Evolutionary conservation across 1,284 basidiomycete genomes (phyloP).

Genomic region (Leccinum griseonigrum): DNA sequence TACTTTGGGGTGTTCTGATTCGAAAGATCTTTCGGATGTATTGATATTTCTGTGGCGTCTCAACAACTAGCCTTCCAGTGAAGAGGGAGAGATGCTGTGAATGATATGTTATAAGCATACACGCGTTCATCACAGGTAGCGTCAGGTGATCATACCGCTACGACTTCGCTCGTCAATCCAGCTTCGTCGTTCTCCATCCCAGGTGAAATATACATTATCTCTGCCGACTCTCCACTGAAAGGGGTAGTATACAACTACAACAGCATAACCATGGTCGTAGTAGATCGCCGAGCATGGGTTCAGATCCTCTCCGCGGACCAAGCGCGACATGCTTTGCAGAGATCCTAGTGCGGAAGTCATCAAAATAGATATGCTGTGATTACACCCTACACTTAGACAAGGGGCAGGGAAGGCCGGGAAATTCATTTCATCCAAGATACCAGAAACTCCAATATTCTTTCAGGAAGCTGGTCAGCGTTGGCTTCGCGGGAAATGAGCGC

Average conservation of each 20-base stretch:
- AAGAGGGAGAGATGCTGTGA: neutral
- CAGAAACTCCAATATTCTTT: neutral
- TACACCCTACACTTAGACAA: neutral
- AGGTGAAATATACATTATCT: neutral
- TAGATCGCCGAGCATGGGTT: neutral
- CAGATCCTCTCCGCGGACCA: neutral
- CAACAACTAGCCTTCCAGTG: neutral
- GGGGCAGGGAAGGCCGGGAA: neutral
- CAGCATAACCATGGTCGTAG: slow-evolving; percentile 4
- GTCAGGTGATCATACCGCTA: slow-evolving; percentile 2
- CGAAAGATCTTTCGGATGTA: slow-evolving; percentile 11
- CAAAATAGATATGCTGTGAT: neutral
- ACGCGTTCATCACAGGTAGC: neutral
- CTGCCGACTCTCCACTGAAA: neutral
- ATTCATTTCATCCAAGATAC: neutral
- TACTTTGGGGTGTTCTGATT: neutral
- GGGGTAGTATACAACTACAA: neutral
- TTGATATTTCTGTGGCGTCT: neutral
- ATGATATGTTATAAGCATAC: slow-evolving; percentile 5
- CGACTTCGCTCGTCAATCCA: neutral
- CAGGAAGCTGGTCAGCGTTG: neutral
- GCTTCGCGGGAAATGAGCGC: neutral
- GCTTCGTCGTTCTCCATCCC: slow-evolving; percentile 5
- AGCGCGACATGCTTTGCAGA: neutral
- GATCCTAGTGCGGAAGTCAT: neutral